Percentiles rank a stretch among this genome's conserved stretches.
Evolutionary conservation across 2,329 filamentous ascomycete genomes (phyloP).

Genomic region (Helicocarpus griseus): DNA sequence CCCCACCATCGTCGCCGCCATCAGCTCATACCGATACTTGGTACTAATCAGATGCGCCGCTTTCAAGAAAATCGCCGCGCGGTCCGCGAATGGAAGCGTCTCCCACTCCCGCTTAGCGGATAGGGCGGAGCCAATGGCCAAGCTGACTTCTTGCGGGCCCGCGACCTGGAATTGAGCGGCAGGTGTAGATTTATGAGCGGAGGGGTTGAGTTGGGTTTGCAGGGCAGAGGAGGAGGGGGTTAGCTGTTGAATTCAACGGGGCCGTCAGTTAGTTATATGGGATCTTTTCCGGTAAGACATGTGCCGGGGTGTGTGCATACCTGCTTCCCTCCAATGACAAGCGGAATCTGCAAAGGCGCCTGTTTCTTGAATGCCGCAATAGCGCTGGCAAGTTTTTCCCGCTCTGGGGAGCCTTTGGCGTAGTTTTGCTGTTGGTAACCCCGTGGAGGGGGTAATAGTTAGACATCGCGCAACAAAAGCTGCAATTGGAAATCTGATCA

Average conservation of each 20-base stretch:
- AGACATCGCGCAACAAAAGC: neutral
- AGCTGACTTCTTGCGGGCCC: constrained; percentile 61
- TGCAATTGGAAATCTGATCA: too few species aligned
- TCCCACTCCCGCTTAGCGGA: constrained; percentile 84
- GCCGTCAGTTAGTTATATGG: neutral
- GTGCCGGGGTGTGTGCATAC: constrained; percentile 46
- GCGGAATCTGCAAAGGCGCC: constrained; percentile 65
- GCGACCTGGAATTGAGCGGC: constrained; percentile 83
- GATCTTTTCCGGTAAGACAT: too few species aligned
- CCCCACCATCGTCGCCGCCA: constrained; percentile 91
- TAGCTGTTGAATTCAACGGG: neutral
- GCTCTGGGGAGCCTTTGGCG: constrained; percentile 68
- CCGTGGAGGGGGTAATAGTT: neutral
- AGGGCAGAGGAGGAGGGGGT: constrained; percentile 52
- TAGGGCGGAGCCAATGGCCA: constrained; percentile 74
- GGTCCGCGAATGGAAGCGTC: constrained; percentile 74
- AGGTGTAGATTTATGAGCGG: constrained; percentile 58
- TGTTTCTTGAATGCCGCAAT: constrained; percentile 59
- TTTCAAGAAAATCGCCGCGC: constrained; percentile 90
- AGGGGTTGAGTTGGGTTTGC: constrained; percentile 67
- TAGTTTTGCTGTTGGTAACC: constrained; percentile 64
- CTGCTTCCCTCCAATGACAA: constrained; percentile 74
- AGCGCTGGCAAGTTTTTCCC: constrained; percentile 65
- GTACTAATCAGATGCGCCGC: constrained; percentile 80
- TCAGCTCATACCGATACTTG: constrained; percentile 94